phyloP scores from a whole-genome alignment of 2,329 filamentous ascomycete species.

The Clarireedia homoeocarpa region DNA sequence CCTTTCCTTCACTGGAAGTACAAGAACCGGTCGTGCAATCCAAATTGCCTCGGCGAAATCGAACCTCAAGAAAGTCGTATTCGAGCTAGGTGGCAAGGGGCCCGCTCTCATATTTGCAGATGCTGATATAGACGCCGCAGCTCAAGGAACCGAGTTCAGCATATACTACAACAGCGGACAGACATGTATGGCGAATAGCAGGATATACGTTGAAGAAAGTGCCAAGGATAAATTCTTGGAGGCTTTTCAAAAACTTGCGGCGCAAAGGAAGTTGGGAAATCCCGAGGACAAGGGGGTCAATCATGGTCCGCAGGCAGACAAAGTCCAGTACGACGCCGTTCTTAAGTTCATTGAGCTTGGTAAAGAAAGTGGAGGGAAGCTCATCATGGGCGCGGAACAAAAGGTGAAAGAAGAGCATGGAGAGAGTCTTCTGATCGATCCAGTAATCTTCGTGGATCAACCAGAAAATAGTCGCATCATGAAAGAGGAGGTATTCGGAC shows the following conservation, averaged over 20 bases:
- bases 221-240: constrained; percentile 38
- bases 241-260: constrained; percentile 29
- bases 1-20: constrained; percentile 28
- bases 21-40: constrained; percentile 31
- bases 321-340: constrained; percentile 36
- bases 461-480: constrained; percentile 60
- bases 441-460: constrained; percentile 60
- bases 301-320: constrained; percentile 38
- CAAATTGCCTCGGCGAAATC: constrained; percentile 30
- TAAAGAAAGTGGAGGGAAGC: constrained; percentile 30
- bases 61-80: constrained; percentile 34
- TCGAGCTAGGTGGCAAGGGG: constrained; percentile 37
- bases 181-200: constrained; percentile 50
- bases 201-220: constrained; percentile 48
- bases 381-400: constrained; percentile 32
- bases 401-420: neutral
- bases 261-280: constrained; percentile 33
- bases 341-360: constrained; percentile 35
- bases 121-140: constrained; percentile 34
- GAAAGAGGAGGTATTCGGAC: constrained; percentile 64
- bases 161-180: constrained; percentile 52
- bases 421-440: constrained; percentile 56
- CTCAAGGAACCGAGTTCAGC: constrained; percentile 36
- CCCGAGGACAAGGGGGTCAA: constrained; percentile 28
- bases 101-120: constrained; percentile 36